Evolutionary conservation across 768 basidiomycete species (phyloP).

Genomic region (Porphyrellus cyaneotinctus): DNA sequence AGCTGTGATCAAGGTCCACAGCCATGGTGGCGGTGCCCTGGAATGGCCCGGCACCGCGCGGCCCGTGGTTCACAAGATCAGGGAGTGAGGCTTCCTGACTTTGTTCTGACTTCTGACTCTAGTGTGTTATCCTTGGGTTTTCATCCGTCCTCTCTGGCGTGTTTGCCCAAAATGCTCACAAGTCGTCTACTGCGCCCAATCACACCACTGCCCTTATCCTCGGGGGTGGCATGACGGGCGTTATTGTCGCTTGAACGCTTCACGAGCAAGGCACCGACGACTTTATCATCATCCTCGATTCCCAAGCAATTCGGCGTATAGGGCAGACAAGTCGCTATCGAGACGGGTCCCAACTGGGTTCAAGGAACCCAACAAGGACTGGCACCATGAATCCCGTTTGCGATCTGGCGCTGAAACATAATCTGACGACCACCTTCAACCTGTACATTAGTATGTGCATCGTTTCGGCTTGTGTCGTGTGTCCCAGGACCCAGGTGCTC

Average conservation of each 20-base stretch:
- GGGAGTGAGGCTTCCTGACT: no score
- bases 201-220: constrained; percentile 49
- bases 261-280: constrained; percentile 50
- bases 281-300: constrained; percentile 61
- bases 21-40: no score
- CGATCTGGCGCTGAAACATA: constrained; percentile 52
- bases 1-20: no score
- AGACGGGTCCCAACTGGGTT: constrained; percentile 62
- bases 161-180: constrained; percentile 12
- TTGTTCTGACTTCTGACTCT: no score
- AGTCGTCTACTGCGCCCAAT: constrained; percentile 5
- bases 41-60: no score
- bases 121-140: constrained; percentile 7
- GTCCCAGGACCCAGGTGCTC: background rate
- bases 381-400: constrained; percentile 60
- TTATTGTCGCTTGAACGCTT: constrained; percentile 60
- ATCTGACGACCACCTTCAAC: constrained; percentile 43
- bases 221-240: constrained; percentile 62
- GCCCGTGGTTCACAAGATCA: no score
- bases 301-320: constrained; percentile 40
- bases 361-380: constrained; percentile 47
- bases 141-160: background rate
- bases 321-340: constrained; percentile 41
- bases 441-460: constrained; percentile 41
- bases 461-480: background rate